Evolutionary conservation across 176 grass and related monocot species (phyloP), one percentile per base, ranked within the genome.

Genomic region (Cocos nucifera): DNA sequence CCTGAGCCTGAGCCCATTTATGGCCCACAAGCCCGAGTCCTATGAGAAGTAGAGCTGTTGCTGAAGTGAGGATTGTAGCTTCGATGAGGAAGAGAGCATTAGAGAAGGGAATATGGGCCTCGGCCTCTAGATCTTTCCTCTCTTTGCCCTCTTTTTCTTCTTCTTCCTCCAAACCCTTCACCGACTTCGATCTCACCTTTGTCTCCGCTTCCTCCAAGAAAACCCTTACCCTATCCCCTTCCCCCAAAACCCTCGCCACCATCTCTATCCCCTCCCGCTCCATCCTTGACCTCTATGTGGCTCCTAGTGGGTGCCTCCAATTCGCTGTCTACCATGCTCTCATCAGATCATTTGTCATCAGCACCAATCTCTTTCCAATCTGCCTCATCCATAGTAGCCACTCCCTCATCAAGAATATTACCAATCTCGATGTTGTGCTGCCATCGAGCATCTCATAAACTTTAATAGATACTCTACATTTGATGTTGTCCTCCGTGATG

Each of bases 301-400:
- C 92, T 2, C 93, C 93, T 0, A 87, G 87, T 1, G 87, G 93
- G 19, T 97, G 93, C 87, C 75, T 97, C 2, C 81, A 97, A 66
- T 78, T 91, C 19, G 87, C 93, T 10, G 87, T 92, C 20, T 74
- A 78, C 29, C 85, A 88, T 10, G 73, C 81, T 18, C 81, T 87
- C 4, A 81, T 98, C 0, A 79, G 83, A 0, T 71, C 87, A 20
- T 84, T 97, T 21, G 81, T 97, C 29, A 61, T 88, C 52, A 87
- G 87, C 5, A 76, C 89, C 28, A 87, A 98, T 48, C 81, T 98
- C 44, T 87, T 75, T 2, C 84, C 84, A 25, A 98, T 98, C 65
- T 78, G 81, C 17, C 93, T 87, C 39, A 79, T 92, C 57, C 84
- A 85, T 9, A 87, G 93, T 15, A 84, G 84, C 4, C 68, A 72